Evolutionary conservation across 805 yeast genomes (phyloP), one percentile per base, ranked within the genome.

Genomic region (Kuraishia borneana): DNA sequence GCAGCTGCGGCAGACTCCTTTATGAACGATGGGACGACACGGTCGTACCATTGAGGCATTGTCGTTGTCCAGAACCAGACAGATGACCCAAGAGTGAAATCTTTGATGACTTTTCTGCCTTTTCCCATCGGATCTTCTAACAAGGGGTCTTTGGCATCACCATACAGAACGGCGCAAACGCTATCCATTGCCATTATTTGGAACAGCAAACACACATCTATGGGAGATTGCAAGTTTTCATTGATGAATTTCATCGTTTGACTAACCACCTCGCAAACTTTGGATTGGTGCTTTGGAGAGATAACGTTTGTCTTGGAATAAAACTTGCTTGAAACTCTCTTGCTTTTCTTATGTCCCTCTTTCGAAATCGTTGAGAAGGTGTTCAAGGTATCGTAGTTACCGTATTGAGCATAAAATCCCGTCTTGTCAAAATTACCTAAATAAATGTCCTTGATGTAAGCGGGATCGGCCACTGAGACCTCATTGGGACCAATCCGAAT

Each of bases 121-220:
- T 61, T 39, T 7, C 59, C 51, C 26, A 48, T 45, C 2, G 56
- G 56, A 34, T 63, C 58, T 5, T 50, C 39, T 23, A 76, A 44
- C 23, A 74, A 51, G 25, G 68, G 51, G 1, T 72, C 57, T 36
- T 64, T 60, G 6, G 57, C 51, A 1, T 49, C 41, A 0, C 88
- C 88, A 38, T 76, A 62, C 36, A 73, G 73, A 45, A 76, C 75
- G 16, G 68, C 65, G 2, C 77, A 65, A 2, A 78, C 73, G 3
- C 73, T 77, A 44, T 79, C 87, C 74, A 80, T 70, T 4, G 88
- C 87, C 45, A 80, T 58, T 13, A 76, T 57, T n/a, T 75, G 76
- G 60, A 78, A 79, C n/a, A 80, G 49, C 14, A 70, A 61, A 43
- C 72, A 74, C 3, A 72, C 76, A 33, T 79, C 80, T 26, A 76